Conservation (phyloP, 768 basidiomycete species). For the Russula ochroleuca region DNA sequence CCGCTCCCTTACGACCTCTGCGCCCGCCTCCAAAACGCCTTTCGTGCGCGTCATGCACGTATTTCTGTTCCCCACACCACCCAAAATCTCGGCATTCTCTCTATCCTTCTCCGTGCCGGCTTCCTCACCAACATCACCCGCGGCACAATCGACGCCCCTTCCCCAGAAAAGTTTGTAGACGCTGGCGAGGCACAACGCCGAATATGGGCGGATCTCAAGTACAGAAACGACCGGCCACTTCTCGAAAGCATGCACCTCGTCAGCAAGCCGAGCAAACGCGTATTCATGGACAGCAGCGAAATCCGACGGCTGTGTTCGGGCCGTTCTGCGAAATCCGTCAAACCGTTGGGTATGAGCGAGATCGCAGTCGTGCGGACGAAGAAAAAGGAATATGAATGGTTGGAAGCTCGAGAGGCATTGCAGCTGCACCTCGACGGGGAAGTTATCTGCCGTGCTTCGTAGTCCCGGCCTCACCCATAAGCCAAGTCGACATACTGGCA, state of each 20-base stretch:
- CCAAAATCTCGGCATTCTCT: slow-evolving; percentile 88
- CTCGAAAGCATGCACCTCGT: slow-evolving; percentile 75
- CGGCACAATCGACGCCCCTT: slow-evolving; percentile 62
- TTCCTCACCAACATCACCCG: slow-evolving; percentile 81
- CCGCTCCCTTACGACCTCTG: slow-evolving; percentile 82
- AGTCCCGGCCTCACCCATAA: neutral
- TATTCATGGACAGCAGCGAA: slow-evolving; percentile 71
- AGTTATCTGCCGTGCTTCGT: slow-evolving; percentile 70
- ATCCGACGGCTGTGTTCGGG: slow-evolving; percentile 79
- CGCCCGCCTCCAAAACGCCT: slow-evolving; percentile 87
- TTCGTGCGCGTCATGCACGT: slow-evolving; percentile 75
- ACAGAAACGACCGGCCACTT: slow-evolving; percentile 85
- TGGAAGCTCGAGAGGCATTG: slow-evolving; percentile 92
- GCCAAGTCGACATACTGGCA: too few species aligned
- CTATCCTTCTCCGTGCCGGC: slow-evolving; percentile 87
- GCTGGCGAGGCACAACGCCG: slow-evolving; percentile 64
- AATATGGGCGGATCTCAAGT: slow-evolving; percentile 94
- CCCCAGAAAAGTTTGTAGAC: slow-evolving; percentile 56
- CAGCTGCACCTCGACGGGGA: slow-evolving; percentile 76
- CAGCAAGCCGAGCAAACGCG: slow-evolving; percentile 75
- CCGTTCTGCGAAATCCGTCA: slow-evolving; percentile 70
- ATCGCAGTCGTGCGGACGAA: slow-evolving; percentile 79
- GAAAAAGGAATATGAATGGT: slow-evolving; percentile 69
- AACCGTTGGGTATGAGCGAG: slow-evolving; percentile 88
- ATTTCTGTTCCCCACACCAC: slow-evolving; percentile 78